Percentiles rank a stretch among this genome's conserved stretches.
phyloP scores from a whole-genome alignment of 768 basidiomycete genomes.

The Polyporus arcularius region DNA sequence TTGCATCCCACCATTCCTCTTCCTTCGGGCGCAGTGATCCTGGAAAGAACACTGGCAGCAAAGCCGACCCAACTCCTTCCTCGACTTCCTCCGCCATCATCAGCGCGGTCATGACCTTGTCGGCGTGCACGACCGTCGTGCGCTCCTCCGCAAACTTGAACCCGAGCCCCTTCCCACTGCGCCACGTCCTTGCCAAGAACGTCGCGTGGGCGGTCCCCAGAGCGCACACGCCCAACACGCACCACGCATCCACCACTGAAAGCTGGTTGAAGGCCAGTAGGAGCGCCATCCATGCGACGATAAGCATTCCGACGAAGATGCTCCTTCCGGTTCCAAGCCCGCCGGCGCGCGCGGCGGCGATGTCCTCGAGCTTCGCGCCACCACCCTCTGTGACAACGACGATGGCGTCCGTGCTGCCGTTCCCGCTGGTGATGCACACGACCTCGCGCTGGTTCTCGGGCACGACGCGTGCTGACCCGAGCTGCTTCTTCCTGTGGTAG shows the following conservation, averaged over 20 bases:
- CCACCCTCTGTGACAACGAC: slow-evolving; percentile 30
- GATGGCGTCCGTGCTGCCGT: slow-evolving; percentile 29
- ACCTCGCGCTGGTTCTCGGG: slow-evolving; percentile 22
- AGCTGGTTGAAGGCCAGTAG: slow-evolving; percentile 24
- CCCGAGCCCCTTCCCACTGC: slow-evolving; percentile 22
- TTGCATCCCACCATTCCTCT: slow-evolving; percentile 14
- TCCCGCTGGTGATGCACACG: slow-evolving; percentile 31
- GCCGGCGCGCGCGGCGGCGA: slow-evolving; percentile 25
- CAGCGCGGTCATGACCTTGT: slow-evolving; percentile 22
- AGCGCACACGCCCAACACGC: slow-evolving; percentile 19
- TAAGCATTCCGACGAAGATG: slow-evolving; percentile 8
- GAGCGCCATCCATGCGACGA: slow-evolving; percentile 24
- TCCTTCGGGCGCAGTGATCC: slow-evolving; percentile 18
- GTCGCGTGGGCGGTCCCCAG: slow-evolving; percentile 26
- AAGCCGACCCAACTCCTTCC: slow-evolving; percentile 16
- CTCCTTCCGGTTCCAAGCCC: slow-evolving; percentile 3
- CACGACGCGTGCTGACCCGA: slow-evolving; percentile 26
- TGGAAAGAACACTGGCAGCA: slow-evolving; percentile 23
- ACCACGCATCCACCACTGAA: slow-evolving; percentile 20
- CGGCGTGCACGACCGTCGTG: slow-evolving; percentile 14
- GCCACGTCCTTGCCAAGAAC: slow-evolving; percentile 21
- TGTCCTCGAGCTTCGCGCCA: slow-evolving; percentile 30
- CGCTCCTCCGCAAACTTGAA: slow-evolving; percentile 21
- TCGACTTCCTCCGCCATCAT: slow-evolving; percentile 15
- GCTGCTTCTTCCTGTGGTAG: slow-evolving; percentile 30